Evolutionary conservation across 768 basidiomycete genomes (phyloP), one percentile per base, ranked within the genome.

Genomic region (Leucocoprinus birnbaumii): DNA sequence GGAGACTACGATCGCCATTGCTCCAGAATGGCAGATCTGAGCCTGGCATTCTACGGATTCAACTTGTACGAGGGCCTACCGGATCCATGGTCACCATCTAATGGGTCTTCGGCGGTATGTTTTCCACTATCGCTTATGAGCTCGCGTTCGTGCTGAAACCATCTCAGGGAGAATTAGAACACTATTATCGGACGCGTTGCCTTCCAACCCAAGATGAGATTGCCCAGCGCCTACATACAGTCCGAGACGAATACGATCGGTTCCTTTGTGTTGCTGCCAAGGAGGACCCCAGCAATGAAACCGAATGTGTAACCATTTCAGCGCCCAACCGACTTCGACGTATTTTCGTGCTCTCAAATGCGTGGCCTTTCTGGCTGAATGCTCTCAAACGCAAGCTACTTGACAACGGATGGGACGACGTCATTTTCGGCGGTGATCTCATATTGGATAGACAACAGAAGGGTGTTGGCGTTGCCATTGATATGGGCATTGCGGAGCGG

Each of bases 1-100:
- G 84, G 84, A 4, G 84, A 85, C 56, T 85, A 79, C 61, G 73
- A 65, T 26, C 70, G 77, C 1, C 83, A 84, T 59, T 85, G 84
- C 58, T 69, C 71, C 1, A 76, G 79, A 37, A 73, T 85, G 34
- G 73, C 75, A 1, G 56, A 64, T 3, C 80, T 78, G 79, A 62
- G 65, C 40, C 59, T 74, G 0, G 54, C 59, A 0, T 85, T 77
- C 62, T 79, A 79, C 70, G 82, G 82, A 10, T 68, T 83, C 34
- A 81, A 80, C 61, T 71, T 73, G 21, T 71, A 75, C 42, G 70
- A 75, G 0, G 65, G 58, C 2, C 67, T 76, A 13, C 62, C 64
- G 9, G 80, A 82, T 56, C 68, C 62, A 47, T 80, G 83, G 64
- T 61, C 73, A 25, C 62, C 71, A 0, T 51, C 52, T 24, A 25